phyloP scores from a whole-genome alignment of 192 early-diverging fungal species.

The Backusella morwellensis region DNA sequence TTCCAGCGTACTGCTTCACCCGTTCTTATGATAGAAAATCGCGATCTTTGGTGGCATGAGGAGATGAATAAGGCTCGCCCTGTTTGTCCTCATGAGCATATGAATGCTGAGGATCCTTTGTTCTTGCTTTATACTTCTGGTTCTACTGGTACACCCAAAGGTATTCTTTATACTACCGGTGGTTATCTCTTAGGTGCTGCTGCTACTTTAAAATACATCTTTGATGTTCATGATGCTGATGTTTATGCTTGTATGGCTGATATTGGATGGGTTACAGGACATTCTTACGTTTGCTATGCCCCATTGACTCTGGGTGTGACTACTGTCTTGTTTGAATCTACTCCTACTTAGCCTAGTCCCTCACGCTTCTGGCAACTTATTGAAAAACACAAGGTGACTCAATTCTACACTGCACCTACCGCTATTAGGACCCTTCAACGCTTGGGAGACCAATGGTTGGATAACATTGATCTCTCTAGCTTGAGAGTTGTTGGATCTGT shows the following conservation, averaged over 20 bases:
- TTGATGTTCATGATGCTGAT: conserved; percentile 88
- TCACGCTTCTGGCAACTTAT: conserved; percentile 80
- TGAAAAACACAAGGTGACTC: conserved; percentile 88
- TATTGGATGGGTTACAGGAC: conserved; percentile 86
- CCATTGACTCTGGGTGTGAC: conserved; percentile 83
- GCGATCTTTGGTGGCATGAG: conserved; percentile 95
- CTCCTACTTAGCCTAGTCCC: conserved; percentile 89
- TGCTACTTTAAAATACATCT: conserved; percentile 85
- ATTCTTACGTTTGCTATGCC: conserved; percentile 92
- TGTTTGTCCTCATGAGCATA: conserved; percentile 80
- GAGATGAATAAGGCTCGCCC: conserved; percentile 75
- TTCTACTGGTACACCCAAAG: conserved; percentile 85
- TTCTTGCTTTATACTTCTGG: conserved; percentile 96
- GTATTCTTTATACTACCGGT: conserved; percentile 89
- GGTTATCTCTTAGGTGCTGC: conserved; percentile 89
- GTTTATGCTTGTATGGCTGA: conserved; percentile 94
- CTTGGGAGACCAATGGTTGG: conserved; percentile 76
- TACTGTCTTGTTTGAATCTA: conserved; percentile 90
- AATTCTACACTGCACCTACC: conserved; percentile 97
- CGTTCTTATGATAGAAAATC: conserved; percentile 67
- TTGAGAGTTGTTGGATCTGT: conserved; percentile 91
- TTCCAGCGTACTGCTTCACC: conserved; percentile 84
- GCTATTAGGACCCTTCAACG: conserved; percentile 91
- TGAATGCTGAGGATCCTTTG: conserved; percentile 88
- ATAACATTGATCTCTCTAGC: conserved; percentile 74